These are phyloP conservation scores for Aspergillus phoenicis DNA, from an alignment of 2,329 filamentous ascomycete genomes.

Conservation along the genomic window DNA sequence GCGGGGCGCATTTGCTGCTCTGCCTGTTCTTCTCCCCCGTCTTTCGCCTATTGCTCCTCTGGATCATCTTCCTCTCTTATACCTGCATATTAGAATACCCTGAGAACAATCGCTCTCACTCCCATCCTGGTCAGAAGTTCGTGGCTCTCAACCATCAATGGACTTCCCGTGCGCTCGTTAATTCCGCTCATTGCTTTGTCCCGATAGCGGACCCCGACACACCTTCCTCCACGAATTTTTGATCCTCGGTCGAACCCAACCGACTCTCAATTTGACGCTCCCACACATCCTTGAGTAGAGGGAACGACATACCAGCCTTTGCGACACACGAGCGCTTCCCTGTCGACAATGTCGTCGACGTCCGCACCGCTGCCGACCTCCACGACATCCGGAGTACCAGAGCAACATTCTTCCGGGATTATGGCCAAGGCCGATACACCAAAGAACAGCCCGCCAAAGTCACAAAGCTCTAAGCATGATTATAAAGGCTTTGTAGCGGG, in stretches of 20 bases:
- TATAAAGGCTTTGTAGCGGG: slow-evolving; percentile 98
- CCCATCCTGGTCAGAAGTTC: neutral
- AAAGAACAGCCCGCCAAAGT: slow-evolving; percentile 16
- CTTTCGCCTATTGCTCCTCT: neutral
- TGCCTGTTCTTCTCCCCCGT: slow-evolving; percentile 8
- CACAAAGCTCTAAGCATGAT: slow-evolving; percentile 48
- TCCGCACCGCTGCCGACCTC: slow-evolving; percentile 14
- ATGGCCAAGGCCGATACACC: slow-evolving; percentile 6
- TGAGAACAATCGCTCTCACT: neutral
- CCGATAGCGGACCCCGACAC: slow-evolving; percentile 19
- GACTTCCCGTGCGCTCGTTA: neutral
- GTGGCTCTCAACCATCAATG: neutral
- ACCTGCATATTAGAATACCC: too few relatives aligned
- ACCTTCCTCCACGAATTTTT: neutral
- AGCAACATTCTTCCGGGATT: slow-evolving; percentile 9
- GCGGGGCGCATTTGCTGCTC: slow-evolving; percentile 12
- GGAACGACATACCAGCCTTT: neutral
- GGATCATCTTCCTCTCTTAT: neutral
- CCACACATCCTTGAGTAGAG: neutral
- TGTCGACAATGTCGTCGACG: slow-evolving; percentile 27
- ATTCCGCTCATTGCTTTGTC: neutral
- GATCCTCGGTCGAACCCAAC: neutral
- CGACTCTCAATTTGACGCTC: neutral
- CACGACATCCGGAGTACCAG: slow-evolving; percentile 6
- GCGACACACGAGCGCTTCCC: neutral